Evolutionary conservation across 495 filamentous ascomycete genomes (phyloP).

Genomic region (Tuber magnatum): DNA sequence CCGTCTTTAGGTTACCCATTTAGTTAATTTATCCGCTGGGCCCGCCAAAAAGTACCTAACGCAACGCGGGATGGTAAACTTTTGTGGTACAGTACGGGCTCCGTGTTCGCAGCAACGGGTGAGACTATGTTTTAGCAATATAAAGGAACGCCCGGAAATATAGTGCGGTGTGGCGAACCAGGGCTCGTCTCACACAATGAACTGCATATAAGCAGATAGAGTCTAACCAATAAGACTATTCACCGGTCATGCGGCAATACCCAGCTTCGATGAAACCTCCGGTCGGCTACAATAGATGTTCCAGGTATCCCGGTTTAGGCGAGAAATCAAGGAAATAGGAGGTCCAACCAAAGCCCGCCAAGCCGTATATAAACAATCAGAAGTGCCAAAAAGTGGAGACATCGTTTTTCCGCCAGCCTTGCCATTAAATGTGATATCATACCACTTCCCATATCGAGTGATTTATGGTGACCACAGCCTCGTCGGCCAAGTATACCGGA

Average conservation of each 20-base stretch:
- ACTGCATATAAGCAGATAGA: conserved; percentile 1
- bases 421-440: background rate
- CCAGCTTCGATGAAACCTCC: background rate
- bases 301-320: background rate
- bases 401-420: background rate
- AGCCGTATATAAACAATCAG: background rate
- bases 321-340: background rate
- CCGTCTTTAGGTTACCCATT: background rate
- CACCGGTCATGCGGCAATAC: background rate
- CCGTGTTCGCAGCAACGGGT: background rate
- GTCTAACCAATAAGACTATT: background rate
- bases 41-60: background rate
- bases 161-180: background rate
- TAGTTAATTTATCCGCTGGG: background rate
- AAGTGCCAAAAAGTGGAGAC: background rate
- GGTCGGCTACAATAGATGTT: background rate
- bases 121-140: background rate
- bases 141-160: background rate
- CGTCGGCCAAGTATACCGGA: background rate
- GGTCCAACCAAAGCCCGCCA: background rate
- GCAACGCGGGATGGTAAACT: background rate
- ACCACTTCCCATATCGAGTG: background rate
- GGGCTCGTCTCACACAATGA: background rate
- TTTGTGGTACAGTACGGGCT: background rate
- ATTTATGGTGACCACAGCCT: background rate